These are phyloP conservation scores for Elsinoe arachidis DNA, from an alignment of 2,329 filamentous ascomycete genomes.

Conservation along the genomic window DNA sequence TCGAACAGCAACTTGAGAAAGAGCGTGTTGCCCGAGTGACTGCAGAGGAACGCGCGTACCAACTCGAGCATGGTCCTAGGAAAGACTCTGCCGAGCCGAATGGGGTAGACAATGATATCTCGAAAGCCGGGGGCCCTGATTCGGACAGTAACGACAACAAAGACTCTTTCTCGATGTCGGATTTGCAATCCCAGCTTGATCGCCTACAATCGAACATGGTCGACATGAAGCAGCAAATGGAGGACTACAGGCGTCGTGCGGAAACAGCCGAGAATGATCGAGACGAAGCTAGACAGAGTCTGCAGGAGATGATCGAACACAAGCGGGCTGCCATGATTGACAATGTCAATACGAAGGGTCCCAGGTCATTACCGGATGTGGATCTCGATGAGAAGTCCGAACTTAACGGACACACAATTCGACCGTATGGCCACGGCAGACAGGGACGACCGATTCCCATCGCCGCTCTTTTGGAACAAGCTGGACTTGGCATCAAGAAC, in stretches of 20 bases:
- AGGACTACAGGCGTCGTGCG: conserved; percentile 66
- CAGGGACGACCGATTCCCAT: not conserved
- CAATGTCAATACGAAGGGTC: conserved; percentile 30
- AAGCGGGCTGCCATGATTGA: conserved; percentile 44
- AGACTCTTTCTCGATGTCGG: conserved; percentile 22
- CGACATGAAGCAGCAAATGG: conserved; percentile 70
- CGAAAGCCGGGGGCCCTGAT: not conserved
- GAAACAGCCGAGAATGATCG: conserved; percentile 71
- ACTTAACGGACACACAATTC: conserved; percentile 1
- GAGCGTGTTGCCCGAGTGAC: conserved; percentile 74
- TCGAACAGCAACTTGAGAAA: conserved; percentile 68
- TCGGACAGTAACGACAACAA: not conserved
- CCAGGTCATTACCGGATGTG: not conserved
- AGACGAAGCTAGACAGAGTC: conserved; percentile 59
- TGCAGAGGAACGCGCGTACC: conserved; percentile 73
- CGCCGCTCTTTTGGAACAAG: not conserved
- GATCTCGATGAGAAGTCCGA: not conserved
- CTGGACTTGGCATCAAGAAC: not conserved
- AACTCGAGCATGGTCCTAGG: conserved; percentile 54
- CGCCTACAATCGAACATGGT: conserved; percentile 71
- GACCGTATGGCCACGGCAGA: not conserved
- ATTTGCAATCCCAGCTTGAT: conserved; percentile 65
- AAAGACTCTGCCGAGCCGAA: conserved; percentile 32
- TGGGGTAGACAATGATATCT: not conserved
- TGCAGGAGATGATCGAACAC: conserved; percentile 81